A percentile compares a stretch with the other conserved stretches of the same genome.
Conservation (phyloP, 2,329 filamentous ascomycete genomes). For the Alternaria panax region DNA sequence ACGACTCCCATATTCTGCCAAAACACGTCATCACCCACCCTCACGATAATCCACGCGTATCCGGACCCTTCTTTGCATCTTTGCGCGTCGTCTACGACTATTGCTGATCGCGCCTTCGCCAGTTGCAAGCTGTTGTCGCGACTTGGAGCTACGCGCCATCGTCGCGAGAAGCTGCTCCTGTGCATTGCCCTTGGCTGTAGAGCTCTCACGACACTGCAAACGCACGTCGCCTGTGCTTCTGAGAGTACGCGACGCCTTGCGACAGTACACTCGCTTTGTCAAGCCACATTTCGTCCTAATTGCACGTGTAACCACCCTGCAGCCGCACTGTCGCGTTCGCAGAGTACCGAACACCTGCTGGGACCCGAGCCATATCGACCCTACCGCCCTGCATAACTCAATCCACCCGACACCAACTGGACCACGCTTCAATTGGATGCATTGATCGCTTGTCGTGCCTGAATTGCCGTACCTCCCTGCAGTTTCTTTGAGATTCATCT, state of each 20-base stretch:
- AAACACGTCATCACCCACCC: conserved; percentile 5
- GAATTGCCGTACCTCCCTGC: conserved; percentile 35
- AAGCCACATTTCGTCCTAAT: conserved; percentile 34
- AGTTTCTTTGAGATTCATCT: conserved; percentile 27
- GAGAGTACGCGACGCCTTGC: conserved; percentile 31
- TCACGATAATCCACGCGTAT: conserved; percentile 20
- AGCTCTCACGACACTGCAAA: conserved; percentile 22
- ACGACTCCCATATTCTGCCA: conserved; percentile 21
- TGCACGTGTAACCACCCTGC: conserved; percentile 43
- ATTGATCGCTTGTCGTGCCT: conserved; percentile 21
- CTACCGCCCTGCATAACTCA: conserved; percentile 38
- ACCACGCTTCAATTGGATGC: conserved; percentile 18
- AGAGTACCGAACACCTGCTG: conserved; percentile 42
- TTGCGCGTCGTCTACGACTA: conserved; percentile 14
- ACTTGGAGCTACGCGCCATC: conserved; percentile 32
- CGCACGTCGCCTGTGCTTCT: conserved; percentile 18
- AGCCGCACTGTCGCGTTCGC: conserved; percentile 47
- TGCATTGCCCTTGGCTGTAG: conserved; percentile 31
- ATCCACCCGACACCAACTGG: conserved; percentile 22
- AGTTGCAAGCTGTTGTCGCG: conserved; percentile 20
- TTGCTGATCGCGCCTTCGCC: conserved; percentile 16
- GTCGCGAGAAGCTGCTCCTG: conserved; percentile 21
- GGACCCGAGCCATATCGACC: conserved; percentile 30
- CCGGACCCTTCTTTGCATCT: conserved; percentile 1
- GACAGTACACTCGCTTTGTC: conserved; percentile 22